A percentile compares a stretch with the other conserved stretches of the same genome.
phyloP scores from a whole-genome alignment of 257 asterid genomes.

The Solanum bulbocastanum region DNA sequence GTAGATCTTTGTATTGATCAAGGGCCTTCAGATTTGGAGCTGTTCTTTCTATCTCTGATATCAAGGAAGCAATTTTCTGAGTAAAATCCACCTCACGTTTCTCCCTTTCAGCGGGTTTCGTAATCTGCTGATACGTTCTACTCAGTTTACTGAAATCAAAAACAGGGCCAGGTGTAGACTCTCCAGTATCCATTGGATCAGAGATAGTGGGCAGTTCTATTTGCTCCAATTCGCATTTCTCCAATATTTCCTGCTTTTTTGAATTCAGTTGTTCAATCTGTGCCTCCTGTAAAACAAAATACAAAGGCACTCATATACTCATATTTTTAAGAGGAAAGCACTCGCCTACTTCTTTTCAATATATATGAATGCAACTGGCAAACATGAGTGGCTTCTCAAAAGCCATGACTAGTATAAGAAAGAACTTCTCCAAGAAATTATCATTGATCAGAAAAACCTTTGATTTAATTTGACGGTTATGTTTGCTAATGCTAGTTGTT shows the following conservation, averaged over 20 bases:
- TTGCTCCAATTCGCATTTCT: slow-evolving; percentile 79
- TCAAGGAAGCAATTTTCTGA: slow-evolving; percentile 51
- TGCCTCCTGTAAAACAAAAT: slow-evolving; percentile 49
- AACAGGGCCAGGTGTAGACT: slow-evolving; percentile 37
- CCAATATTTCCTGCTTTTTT: slow-evolving; percentile 76
- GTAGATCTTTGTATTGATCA: slow-evolving; percentile 79
- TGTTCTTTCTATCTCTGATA: slow-evolving; percentile 80
- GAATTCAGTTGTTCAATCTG: slow-evolving; percentile 70
- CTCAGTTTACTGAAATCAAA: slow-evolving; percentile 70
- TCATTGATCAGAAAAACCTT: slow-evolving; percentile 47
- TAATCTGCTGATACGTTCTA: slow-evolving; percentile 64
- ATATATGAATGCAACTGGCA: not conserved
- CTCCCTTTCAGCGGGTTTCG: slow-evolving; percentile 69
- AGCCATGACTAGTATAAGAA: not conserved
- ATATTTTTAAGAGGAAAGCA: not conserved
- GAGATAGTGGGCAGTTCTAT: slow-evolving; percentile 59
- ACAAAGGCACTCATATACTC: not conserved
- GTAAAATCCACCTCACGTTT: slow-evolving; percentile 82
- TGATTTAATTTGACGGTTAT: slow-evolving; percentile 78
- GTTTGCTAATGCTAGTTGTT: slow-evolving; percentile 81
- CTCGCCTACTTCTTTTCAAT: not conserved
- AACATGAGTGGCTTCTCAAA: not conserved
- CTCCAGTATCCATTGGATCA: slow-evolving; percentile 79
- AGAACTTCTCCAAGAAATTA: not conserved
- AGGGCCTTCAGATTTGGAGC: slow-evolving; percentile 93